phyloP scores from a whole-genome alignment of 2,329 filamentous ascomycete genomes.

The Aspergillus viridinutans region DNA sequence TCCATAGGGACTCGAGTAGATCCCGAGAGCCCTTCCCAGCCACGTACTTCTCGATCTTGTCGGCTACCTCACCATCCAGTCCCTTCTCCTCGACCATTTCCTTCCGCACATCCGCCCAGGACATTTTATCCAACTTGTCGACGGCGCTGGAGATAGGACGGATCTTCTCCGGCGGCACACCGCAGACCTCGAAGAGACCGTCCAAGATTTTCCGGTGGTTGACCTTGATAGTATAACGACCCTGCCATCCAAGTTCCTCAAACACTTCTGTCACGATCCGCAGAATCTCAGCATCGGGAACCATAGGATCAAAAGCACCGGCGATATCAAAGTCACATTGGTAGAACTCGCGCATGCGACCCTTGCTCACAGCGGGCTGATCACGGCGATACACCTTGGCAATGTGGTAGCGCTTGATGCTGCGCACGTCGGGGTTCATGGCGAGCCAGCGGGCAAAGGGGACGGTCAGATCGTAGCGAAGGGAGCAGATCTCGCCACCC shows the following conservation, averaged over 20 bases:
- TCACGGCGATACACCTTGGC: constrained; percentile 85
- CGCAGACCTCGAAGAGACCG: constrained; percentile 85
- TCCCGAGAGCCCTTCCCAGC: constrained; percentile 70
- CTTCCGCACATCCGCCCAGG: constrained; percentile 83
- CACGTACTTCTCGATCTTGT: constrained; percentile 85
- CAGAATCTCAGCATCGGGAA: constrained; percentile 86
- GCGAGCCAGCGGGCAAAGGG: constrained; percentile 90
- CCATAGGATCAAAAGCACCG: constrained; percentile 79
- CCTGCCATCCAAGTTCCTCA: constrained; percentile 69
- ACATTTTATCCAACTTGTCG: constrained; percentile 91
- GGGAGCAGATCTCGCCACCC: constrained; percentile 77
- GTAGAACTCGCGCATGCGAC: constrained; percentile 92
- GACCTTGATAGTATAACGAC: constrained; percentile 79
- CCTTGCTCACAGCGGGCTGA: constrained; percentile 82
- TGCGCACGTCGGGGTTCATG: constrained; percentile 78
- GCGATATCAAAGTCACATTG: constrained; percentile 98
- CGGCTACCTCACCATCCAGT: constrained; percentile 68
- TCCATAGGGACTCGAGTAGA: constrained; percentile 65
- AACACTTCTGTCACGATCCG: constrained; percentile 83
- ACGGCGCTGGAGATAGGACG: constrained; percentile 87
- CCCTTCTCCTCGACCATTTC: constrained; percentile 95
- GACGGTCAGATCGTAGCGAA: constrained; percentile 84
- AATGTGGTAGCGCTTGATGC: constrained; percentile 92
- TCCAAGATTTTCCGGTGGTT: constrained; percentile 95
- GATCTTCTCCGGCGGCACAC: constrained; percentile 82